These are phyloP conservation scores for Exophiala bonariae DNA, from an alignment of 2,329 filamentous ascomycete species.

Conservation along the genomic window DNA sequence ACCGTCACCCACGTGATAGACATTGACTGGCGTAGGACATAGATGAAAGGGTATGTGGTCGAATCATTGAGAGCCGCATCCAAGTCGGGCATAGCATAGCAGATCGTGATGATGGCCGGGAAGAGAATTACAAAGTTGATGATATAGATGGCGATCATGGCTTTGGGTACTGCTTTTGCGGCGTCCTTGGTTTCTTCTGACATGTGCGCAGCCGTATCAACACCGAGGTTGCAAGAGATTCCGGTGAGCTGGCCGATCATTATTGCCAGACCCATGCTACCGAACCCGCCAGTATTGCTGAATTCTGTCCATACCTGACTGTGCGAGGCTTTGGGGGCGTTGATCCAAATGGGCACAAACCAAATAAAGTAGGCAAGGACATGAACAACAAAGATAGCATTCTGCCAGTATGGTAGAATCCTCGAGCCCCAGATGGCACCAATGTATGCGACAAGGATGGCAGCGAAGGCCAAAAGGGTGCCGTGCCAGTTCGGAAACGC, in stretches of 20 bases:
- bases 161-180: slow-evolving; percentile 43
- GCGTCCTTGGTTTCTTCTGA: slow-evolving; percentile 52
- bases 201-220: slow-evolving; percentile 34
- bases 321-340: slow-evolving; percentile 32
- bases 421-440: slow-evolving; percentile 40
- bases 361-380: slow-evolving; percentile 38
- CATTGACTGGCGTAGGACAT: slow-evolving; percentile 43
- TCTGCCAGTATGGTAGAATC: slow-evolving; percentile 39
- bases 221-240: slow-evolving; percentile 33
- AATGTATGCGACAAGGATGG: slow-evolving; percentile 43
- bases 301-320: slow-evolving; percentile 39
- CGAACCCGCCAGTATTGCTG: slow-evolving; percentile 41
- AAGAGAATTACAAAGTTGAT: slow-evolving; percentile 46
- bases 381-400: slow-evolving; percentile 39
- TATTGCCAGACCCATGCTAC: slow-evolving; percentile 34
- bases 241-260: slow-evolving; percentile 40
- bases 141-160: slow-evolving; percentile 45
- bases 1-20: slow-evolving; percentile 28
- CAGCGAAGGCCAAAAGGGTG: slow-evolving; percentile 49
- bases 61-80: slow-evolving; percentile 38
- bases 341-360: slow-evolving; percentile 34
- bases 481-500: slow-evolving; percentile 47
- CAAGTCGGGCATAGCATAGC: slow-evolving; percentile 37
- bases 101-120: slow-evolving; percentile 46
- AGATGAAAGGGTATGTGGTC: slow-evolving; percentile 48